These are phyloP conservation scores for Podospora pseudocomata DNA, from an alignment of 495 filamentous ascomycete species.

Conservation along the genomic window DNA sequence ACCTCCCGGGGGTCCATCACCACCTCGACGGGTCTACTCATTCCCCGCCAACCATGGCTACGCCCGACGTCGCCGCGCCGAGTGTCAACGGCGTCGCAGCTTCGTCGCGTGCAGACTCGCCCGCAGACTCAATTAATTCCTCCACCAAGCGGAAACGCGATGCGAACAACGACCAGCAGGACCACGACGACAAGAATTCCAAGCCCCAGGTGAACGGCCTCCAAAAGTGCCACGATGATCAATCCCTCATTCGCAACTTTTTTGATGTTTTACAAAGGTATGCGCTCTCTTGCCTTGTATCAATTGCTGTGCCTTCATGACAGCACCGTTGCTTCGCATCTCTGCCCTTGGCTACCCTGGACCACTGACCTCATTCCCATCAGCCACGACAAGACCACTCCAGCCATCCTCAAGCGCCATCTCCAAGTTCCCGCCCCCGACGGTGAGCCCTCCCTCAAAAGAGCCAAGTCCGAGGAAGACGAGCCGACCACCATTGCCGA, in stretches of 20 bases:
- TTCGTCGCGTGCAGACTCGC: conserved; percentile 39
- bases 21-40: conserved; percentile 16
- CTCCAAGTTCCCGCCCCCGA: conserved; percentile 35
- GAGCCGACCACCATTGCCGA: conserved; percentile 42
- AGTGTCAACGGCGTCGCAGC: conserved; percentile 41
- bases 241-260: conserved; percentile 39
- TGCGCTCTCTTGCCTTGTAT: conserved; percentile 18
- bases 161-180: conserved; percentile 33
- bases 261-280: conserved; percentile 46
- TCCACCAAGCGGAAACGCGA: conserved; percentile 58
- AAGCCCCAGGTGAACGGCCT: conserved; percentile 32
- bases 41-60: conserved; percentile 37
- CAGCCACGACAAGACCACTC: conserved; percentile 42
- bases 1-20: conserved; percentile 8
- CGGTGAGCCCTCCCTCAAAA: conserved; percentile 45
- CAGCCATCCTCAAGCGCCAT: conserved; percentile 43
- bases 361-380: conserved; percentile 15
- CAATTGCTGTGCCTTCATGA: conserved; percentile 14
- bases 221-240: conserved; percentile 21
- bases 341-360: neutral
- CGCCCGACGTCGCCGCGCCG: conserved; percentile 38
- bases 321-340: neutral
- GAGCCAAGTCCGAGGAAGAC: conserved; percentile 42
- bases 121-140: conserved; percentile 37
- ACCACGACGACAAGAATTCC: conserved; percentile 24